Conservation (phyloP, 2,329 filamentous ascomycete species). For the Beauveria rudraprayagi region DNA sequence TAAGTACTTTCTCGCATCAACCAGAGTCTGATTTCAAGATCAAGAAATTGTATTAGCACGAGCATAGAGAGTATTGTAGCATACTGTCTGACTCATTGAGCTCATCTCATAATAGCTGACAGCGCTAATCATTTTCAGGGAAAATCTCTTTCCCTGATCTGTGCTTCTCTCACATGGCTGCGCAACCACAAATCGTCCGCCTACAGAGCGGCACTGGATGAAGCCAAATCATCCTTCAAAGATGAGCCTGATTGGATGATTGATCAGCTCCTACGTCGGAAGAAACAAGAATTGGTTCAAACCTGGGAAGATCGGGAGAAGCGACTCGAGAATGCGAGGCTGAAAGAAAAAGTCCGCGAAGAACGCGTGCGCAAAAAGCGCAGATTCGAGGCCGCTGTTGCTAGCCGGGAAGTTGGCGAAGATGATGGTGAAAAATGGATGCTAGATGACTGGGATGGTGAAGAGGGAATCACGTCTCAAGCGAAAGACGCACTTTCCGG, state of each 20-base stretch:
- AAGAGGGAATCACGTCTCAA: constrained; percentile 18
- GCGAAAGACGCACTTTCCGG: constrained; percentile 38
- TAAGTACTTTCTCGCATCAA: constrained; percentile 22
- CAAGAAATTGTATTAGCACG: no score
- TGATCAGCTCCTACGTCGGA: constrained; percentile 64
- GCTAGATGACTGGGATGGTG: constrained; percentile 60
- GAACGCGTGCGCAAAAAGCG: constrained; percentile 40
- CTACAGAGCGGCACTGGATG: constrained; percentile 46
- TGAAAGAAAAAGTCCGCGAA: constrained; percentile 52
- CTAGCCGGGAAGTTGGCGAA: constrained; percentile 19
- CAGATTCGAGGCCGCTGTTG: constrained; percentile 30
- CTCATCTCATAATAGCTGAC: background rate
- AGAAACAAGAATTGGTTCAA: constrained; percentile 55
- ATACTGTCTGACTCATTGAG: no score
- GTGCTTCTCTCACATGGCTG: constrained; percentile 84
- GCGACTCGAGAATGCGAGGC: constrained; percentile 57
- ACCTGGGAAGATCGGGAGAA: constrained; percentile 66
- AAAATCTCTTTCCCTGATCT: constrained; percentile 88
- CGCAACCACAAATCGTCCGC: constrained; percentile 62
- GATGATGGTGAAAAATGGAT: constrained; percentile 61
- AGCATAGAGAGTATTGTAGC: no score
- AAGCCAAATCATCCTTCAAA: constrained; percentile 36
- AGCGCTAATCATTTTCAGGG: constrained; percentile 39
- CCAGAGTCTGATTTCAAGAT: background rate
- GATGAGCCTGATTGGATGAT: constrained; percentile 82